These are phyloP conservation scores for Pyrenula massariospora DNA, from an alignment of 495 filamentous ascomycete genomes.

Conservation along the genomic window DNA sequence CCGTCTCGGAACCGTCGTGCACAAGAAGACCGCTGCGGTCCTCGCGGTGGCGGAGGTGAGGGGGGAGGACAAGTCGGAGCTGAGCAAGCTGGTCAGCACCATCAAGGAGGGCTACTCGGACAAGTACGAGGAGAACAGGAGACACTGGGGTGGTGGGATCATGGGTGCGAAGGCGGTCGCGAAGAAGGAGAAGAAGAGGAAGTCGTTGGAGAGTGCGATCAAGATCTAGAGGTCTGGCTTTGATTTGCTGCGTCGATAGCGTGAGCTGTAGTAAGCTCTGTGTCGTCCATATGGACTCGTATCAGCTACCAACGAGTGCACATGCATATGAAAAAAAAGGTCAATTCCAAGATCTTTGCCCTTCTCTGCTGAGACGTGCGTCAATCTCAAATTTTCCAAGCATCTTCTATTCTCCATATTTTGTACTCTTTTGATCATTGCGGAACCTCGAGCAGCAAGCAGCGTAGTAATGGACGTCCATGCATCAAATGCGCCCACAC, in stretches of 20 bases:
- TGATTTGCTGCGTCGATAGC: too few species aligned
- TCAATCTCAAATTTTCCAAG: too few species aligned
- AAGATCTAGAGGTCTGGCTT: constrained; percentile 66
- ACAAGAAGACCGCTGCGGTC: constrained; percentile 99
- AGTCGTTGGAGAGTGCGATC: constrained; percentile 83
- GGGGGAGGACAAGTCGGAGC: constrained; percentile 93
- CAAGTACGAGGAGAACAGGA: constrained; percentile 85
- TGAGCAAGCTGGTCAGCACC: constrained; percentile 88
- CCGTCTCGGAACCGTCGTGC: constrained; percentile 93
- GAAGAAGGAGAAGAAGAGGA: constrained; percentile 89
- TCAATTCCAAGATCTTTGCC: not conserved
- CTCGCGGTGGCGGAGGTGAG: constrained; percentile 93
- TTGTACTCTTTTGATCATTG: too few species aligned
- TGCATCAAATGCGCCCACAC: too few species aligned
- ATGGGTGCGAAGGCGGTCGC: constrained; percentile 97
- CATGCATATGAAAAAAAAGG: not conserved
- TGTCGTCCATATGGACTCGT: not conserved
- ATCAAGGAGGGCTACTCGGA: constrained; percentile 97
- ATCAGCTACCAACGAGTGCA: constrained; percentile 1
- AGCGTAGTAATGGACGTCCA: too few species aligned
- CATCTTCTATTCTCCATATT: too few species aligned
- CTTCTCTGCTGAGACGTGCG: not conserved
- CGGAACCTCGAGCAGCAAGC: too few species aligned
- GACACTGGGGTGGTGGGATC: constrained; percentile 99
- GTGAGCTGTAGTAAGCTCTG: constrained; percentile 1